A percentile compares a stretch with the other conserved stretches of the same genome.
Conservation (phyloP, 2,329 filamentous ascomycete species). For the Aspergillus eucalypticola region DNA sequence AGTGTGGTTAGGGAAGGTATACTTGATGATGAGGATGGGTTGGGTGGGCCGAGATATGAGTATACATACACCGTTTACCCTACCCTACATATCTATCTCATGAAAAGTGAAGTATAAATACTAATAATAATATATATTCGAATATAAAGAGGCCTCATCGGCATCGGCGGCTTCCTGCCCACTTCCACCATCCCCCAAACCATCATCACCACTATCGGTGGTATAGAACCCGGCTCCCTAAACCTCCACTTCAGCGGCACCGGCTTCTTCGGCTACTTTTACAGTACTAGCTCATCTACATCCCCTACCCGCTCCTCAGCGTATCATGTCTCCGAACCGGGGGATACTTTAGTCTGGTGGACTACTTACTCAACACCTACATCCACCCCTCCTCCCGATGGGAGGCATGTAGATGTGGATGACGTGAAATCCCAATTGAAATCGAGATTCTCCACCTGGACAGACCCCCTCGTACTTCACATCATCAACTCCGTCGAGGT, state of each 20-base stretch:
- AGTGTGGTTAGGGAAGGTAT: constrained; percentile 19
- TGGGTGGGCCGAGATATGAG: too few species aligned
- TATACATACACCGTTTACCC: rapidly evolving
- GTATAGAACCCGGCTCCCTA: constrained; percentile 35
- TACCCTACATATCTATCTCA: too few species aligned
- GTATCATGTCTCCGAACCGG: constrained; percentile 30
- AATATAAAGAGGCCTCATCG: constrained; percentile 39
- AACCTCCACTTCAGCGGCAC: constrained; percentile 50
- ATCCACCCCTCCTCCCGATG: constrained; percentile 28
- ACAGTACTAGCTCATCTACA: constrained; percentile 26
- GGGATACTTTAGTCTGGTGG: constrained; percentile 47
- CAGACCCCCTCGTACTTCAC: constrained; percentile 46
- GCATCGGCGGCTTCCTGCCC: constrained; percentile 51
- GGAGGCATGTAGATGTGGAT: too few species aligned
- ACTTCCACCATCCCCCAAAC: constrained; percentile 26
- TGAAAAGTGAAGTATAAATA: too few species aligned
- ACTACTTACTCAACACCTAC: constrained; percentile 43
- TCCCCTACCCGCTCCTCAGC: constrained; percentile 24
- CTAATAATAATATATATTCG: too few species aligned
- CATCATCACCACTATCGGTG: constrained; percentile 24
- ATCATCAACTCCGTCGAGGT: constrained; percentile 43
- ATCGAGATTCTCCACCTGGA: constrained; percentile 48
- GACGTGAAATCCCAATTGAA: constrained; percentile 25
- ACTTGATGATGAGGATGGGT: too few species aligned
- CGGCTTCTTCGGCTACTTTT: constrained; percentile 55